A percentile compares a stretch with the other conserved stretches of the same genome.
Conservation (phyloP, 192 early-diverging fungal species). For the Endogone sp. region DNA sequence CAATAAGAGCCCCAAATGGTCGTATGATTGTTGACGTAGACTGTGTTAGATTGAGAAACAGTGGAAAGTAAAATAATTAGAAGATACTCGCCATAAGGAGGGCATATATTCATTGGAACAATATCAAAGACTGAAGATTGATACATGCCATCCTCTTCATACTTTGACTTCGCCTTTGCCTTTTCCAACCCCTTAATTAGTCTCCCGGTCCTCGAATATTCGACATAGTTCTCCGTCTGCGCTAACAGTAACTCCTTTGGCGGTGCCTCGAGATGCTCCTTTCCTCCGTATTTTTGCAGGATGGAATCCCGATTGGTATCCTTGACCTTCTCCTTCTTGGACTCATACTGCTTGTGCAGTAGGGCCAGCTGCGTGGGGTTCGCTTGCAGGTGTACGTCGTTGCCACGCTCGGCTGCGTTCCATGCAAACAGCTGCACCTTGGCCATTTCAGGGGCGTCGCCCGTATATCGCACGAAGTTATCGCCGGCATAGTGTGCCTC, state of each 20-base stretch:
- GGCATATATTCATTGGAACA: constrained; percentile 1
- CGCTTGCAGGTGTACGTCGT: constrained; percentile 83
- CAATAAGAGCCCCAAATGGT: constrained; percentile 95
- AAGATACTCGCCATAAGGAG: constrained; percentile 11
- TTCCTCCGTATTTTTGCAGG: constrained; percentile 89
- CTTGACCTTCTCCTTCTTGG: constrained; percentile 75
- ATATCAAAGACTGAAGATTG: no score
- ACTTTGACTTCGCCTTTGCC: constrained; percentile 77
- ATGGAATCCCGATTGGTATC: constrained; percentile 73
- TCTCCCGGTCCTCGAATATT: constrained; percentile 90
- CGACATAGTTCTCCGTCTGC: constrained; percentile 92
- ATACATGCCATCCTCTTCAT: constrained; percentile 82
- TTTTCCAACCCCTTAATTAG: constrained; percentile 82
- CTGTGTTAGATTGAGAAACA: no score
- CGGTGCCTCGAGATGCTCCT: constrained; percentile 86
- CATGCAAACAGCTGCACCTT: constrained; percentile 91
- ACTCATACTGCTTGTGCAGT: constrained; percentile 83
- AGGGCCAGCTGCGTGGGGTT: constrained; percentile 95
- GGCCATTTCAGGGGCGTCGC: constrained; percentile 77
- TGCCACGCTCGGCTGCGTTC: constrained; percentile 84
- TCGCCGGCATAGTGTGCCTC: constrained; percentile 75
- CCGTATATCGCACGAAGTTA: constrained; percentile 90
- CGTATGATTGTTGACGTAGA: constrained; percentile 78
- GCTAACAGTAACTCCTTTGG: constrained; percentile 88
- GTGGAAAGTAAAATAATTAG: no score